Evolutionary conservation across 2,329 filamentous ascomycete genomes (phyloP), one percentile per base, ranked within the genome.

Genomic region (Cladosporium velox): DNA sequence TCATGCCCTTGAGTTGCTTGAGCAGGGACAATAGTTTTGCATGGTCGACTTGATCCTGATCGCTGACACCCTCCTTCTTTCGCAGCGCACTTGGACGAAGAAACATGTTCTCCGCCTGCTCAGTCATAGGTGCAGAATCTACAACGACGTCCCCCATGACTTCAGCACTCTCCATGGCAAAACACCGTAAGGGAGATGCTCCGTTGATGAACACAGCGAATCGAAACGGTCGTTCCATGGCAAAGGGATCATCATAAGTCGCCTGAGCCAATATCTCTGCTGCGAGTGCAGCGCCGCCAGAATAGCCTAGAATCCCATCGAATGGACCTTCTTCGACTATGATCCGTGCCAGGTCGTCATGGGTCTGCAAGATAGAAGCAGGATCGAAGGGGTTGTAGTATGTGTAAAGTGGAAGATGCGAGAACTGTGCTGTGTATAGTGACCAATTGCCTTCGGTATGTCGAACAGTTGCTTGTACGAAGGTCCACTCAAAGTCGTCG

Each of bases 351-450:
- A 68, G 62, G 21, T 68, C 67, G 26, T 35, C 24, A 32, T 68
- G 60, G 4, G 67, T 68, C 35, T 68, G 67, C 7, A 62, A 30
- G 32, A 68, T 65, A 4, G 67, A 68, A 18, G 28, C 34, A 30
- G 67, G 67, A 49, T 68, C 65, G n/a, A 68, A 64, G 8, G 67
- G 65, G 32, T 68, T 67, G 65, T 68, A 68, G 58, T 68, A 68
- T 21, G 67, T 67, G 61, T 68, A 68, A 7, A 68, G 65, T 35
- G 67, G 67, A 7, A 64, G 44, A 14, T 65, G 34, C 30, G 65
- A 67, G 57, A 68, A 68, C 8, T 60, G 47, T 26, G 60, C 30
- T n/a, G 67, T 68, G 52, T 67, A 62, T 4, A 67, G 61, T n/a
- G 60, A 67, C 65, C 65, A 68, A 26, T 68, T 68, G 49, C 67